Base-by-base conservation (phyloP, 768 basidiomycete genomes). In the Leccinum incarnatum region DNA sequence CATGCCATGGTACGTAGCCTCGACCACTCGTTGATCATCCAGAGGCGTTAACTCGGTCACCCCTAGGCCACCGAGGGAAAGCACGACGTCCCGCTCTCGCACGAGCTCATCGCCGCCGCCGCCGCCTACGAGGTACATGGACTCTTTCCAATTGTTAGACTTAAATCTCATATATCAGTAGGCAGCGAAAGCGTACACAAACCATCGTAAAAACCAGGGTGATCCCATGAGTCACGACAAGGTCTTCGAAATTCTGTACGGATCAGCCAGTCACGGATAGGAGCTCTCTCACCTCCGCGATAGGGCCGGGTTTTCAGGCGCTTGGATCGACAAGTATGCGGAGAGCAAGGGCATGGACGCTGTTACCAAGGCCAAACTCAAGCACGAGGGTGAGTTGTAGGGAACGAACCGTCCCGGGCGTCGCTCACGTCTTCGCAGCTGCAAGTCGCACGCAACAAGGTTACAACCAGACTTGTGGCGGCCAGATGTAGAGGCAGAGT, bases 171-270 rank as follows among this genome's bases (percentile, higher is more conserved):
- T 23, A 21, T 32, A 30, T 29, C n/a, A 25, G 15, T 27, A 74
- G 71, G 71, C 67, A 21, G 71, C 71, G 5, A 74, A 74, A 42
- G 64, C 64, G 1, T 72, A 74, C 60, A 59, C 69, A 54, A 4
- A 67, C 3, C 69, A 72, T 36, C 49, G 67, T 54, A 36, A 3
- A 9, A 12, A 10, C 17, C 45, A 63, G 1, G 67, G 72, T 6
- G 60, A 65, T 30, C 71, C 71, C 5, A 61, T 56, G 32, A 71
- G 53, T 10, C 71, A 72, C 11, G 47, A 58, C 11, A 66, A 57
- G 52, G 69, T 69, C 19, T 11, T 67, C 1, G 62, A 69, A 27
- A 37, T 72, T 27, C 51, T 72, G 71, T 73, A 65, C 19, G 71
- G 14, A 14, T 51, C 23, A 5, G 5, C 17, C 30, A 0, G 30